Percentiles rank a stretch among this genome's conserved stretches.
Conservation (phyloP, 768 basidiomycete genomes). For the Guyanaporus albipodus region DNA sequence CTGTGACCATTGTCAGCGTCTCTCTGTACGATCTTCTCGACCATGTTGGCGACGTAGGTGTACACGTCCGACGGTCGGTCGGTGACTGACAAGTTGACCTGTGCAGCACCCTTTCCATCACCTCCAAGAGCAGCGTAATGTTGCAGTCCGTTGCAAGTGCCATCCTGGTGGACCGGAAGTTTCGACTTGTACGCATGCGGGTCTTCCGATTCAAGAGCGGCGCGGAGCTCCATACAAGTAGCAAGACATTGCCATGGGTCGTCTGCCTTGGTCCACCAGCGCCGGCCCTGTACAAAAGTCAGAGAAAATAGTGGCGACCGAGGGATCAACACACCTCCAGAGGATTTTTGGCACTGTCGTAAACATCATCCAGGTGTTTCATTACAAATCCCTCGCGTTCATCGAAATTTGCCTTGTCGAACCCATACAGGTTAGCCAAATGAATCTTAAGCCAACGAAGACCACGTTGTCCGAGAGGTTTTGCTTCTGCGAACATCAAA, state of each 20-base stretch:
- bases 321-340: conserved; percentile 50
- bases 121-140: conserved; percentile 98
- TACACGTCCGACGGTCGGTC: conserved; percentile 95
- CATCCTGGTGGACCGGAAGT: conserved; percentile 96
- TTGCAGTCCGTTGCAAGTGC: conserved; percentile 97
- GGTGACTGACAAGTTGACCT: conserved; percentile 85
- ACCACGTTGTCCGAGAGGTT: conserved; percentile 78
- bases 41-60: conserved; percentile 83
- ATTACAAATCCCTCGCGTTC: conserved; percentile 82
- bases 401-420: conserved; percentile 91
- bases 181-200: conserved; percentile 54
- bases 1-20: conserved; percentile 51
- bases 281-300: conserved; percentile 46
- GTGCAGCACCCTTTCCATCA: conserved; percentile 79
- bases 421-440: conserved; percentile 88
- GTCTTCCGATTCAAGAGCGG: conserved; percentile 69
- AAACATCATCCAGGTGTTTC: conserved; percentile 69
- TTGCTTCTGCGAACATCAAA: conserved; percentile 74
- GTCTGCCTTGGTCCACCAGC: conserved; percentile 91
- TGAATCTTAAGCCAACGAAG: conserved; percentile 96
- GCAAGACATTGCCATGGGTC: conserved; percentile 99
- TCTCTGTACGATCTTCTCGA: conserved; percentile 59
- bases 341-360: conserved; percentile 79
- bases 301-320: conserved; percentile 1
- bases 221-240: conserved; percentile 83